phyloP scores from a whole-genome alignment of 805 yeast genomes.

The Jamesozyma gamospora region DNA sequence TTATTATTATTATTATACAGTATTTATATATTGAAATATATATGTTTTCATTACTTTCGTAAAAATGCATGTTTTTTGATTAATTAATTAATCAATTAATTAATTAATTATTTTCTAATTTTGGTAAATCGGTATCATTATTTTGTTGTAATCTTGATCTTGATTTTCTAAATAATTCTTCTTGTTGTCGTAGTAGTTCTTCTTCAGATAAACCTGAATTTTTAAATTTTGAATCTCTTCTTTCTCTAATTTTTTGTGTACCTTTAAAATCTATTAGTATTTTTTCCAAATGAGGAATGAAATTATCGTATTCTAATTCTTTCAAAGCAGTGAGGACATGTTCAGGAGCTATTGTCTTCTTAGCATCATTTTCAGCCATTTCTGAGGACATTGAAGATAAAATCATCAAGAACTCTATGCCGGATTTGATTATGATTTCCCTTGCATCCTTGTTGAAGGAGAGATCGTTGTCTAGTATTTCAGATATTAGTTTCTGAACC shows the following conservation, averaged over 20 bases:
- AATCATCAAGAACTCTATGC: conserved; percentile 92
- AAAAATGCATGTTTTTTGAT: too few relatives aligned
- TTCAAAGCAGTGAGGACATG: conserved; percentile 85
- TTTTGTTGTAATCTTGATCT: conserved; percentile 48
- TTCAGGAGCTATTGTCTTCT: conserved; percentile 93
- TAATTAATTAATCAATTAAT: too few relatives aligned
- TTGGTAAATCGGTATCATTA: not conserved
- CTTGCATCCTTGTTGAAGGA: conserved; percentile 88
- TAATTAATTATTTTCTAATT: not conserved
- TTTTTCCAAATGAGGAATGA: conserved; percentile 70
- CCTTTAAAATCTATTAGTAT: conserved; percentile 83
- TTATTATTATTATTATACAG: too few relatives aligned
- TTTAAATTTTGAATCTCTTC: conserved; percentile 85
- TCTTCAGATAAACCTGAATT: conserved; percentile 88
- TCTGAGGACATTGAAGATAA: conserved; percentile 89
- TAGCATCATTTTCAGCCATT: conserved; percentile 90
- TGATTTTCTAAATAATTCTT: conserved; percentile 76
- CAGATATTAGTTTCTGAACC: conserved; percentile 87
- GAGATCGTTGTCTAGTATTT: conserved; percentile 79
- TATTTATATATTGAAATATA: too few relatives aligned
- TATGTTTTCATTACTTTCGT: too few relatives aligned
- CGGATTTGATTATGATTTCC: conserved; percentile 90
- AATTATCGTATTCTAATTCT: conserved; percentile 79
- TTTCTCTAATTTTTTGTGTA: conserved; percentile 76
- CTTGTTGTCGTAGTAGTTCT: conserved; percentile 85